A percentile compares a stretch with the other conserved stretches of the same genome.
phyloP scores from a whole-genome alignment of 176 grass and related monocot genomes.

The Triticum urartu region DNA sequence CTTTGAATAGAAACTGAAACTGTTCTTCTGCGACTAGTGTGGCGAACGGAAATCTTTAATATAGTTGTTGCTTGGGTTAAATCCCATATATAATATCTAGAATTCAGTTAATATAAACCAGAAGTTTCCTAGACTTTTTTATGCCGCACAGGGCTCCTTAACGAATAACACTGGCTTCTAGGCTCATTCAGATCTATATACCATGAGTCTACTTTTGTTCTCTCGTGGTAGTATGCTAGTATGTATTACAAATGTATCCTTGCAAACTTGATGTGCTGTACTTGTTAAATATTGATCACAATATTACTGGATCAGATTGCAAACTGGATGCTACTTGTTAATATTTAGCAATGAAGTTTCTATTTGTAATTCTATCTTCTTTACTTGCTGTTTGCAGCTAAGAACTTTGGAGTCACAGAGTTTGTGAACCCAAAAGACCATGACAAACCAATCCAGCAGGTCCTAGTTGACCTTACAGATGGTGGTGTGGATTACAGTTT shows the following conservation, averaged over 20 bases:
- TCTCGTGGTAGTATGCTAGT: background rate
- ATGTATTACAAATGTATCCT: background rate
- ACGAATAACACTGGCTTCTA: background rate
- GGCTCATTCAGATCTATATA: background rate
- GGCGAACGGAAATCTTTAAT: background rate
- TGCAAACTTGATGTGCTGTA: constrained; percentile 5
- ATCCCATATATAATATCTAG: background rate
- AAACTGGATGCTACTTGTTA: background rate
- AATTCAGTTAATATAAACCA: background rate
- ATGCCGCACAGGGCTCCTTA: background rate
- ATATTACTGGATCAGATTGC: background rate
- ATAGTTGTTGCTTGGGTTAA: background rate
- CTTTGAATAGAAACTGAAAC: background rate
- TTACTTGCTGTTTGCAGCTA: constrained; percentile 53
- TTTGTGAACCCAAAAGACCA: constrained; percentile 98
- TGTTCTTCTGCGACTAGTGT: background rate
- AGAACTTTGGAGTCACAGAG: constrained; percentile 96
- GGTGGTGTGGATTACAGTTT: constrained; percentile 98
- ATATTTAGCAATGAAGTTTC: background rate
- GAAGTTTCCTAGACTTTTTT: background rate
- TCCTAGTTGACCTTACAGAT: constrained; percentile 84
- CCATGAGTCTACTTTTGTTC: background rate
- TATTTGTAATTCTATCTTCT: constrained; percentile 13
- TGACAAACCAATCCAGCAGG: constrained; percentile 94
- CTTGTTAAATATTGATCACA: background rate